Percentiles rank a stretch among this genome's conserved stretches.
Conservation (phyloP, 768 basidiomycete genomes). For the Phylloporus sp. region DNA sequence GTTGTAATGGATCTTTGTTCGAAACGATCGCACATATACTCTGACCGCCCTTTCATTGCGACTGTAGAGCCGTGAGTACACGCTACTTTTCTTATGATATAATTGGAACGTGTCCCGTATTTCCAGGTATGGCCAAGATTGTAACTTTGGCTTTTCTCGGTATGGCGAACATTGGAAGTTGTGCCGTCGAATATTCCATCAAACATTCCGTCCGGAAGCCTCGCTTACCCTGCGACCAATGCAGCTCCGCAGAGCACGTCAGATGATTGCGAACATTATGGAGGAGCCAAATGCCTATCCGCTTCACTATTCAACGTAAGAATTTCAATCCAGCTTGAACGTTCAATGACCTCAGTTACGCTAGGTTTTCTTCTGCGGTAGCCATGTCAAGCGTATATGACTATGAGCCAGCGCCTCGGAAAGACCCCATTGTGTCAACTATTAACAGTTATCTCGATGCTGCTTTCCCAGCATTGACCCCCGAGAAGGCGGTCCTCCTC, state of each 20-base stretch:
- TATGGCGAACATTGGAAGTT: too few relatives aligned
- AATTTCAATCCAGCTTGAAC: not conserved
- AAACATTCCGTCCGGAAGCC: too few relatives aligned
- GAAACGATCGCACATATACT: too few relatives aligned
- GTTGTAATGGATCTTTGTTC: too few relatives aligned
- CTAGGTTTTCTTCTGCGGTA: conserved; percentile 31
- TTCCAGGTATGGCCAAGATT: too few relatives aligned
- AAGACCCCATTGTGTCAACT: not conserved
- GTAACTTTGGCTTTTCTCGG: too few relatives aligned
- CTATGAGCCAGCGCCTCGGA: conserved; percentile 9
- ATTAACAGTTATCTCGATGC: conserved; percentile 2
- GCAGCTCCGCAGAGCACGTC: conserved; percentile 12
- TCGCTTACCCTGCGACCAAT: conserved; percentile 8
- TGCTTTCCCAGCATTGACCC: conserved; percentile 1
- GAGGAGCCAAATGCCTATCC: not conserved
- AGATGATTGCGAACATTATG: conserved; percentile 8
- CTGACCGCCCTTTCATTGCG: too few relatives aligned
- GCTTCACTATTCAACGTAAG: conserved; percentile 7
- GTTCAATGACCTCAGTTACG: not conserved
- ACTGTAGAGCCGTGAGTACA: too few relatives aligned
- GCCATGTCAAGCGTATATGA: conserved; percentile 12
- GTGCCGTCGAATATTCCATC: too few relatives aligned
- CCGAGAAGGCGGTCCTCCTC: conserved; percentile 12
- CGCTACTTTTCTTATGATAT: too few relatives aligned
- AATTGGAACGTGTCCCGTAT: too few relatives aligned